Percentiles rank a stretch among this genome's conserved stretches.
Conservation (phyloP, 1,284 basidiomycete genomes). For the Entoloma clypeatum region DNA sequence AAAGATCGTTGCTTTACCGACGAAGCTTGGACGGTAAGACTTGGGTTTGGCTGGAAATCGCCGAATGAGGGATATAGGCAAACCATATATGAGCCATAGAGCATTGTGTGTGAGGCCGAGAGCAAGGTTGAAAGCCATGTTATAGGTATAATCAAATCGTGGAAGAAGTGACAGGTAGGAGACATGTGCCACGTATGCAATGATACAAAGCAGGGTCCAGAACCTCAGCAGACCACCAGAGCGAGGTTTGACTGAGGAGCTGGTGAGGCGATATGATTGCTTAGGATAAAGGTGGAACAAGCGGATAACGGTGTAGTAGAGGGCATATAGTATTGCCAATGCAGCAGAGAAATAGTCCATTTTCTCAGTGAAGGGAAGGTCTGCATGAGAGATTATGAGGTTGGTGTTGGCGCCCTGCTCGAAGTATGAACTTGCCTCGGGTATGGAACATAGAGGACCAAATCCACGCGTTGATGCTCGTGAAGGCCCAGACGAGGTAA, state of each 20-base stretch:
- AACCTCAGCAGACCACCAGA: constrained; percentile 15
- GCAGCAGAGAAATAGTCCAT: constrained; percentile 96
- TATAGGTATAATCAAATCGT: constrained; percentile 94
- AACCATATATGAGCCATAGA: constrained; percentile 80
- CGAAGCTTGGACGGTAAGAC: constrained; percentile 53
- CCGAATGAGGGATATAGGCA: constrained; percentile 50
- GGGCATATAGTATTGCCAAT: constrained; percentile 70
- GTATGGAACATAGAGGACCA: constrained; percentile 94
- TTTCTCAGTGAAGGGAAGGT: constrained; percentile 82
- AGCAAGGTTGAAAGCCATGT: constrained; percentile 82
- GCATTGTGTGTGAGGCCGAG: constrained; percentile 79
- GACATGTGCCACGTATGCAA: constrained; percentile 65
- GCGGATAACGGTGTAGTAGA: constrained; percentile 76
- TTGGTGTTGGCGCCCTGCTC: not conserved
- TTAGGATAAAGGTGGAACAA: constrained; percentile 71
- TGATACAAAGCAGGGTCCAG: constrained; percentile 41
- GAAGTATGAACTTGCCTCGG: constrained; percentile 54
- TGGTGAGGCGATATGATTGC: constrained; percentile 31
- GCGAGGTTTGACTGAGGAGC: constrained; percentile 17
- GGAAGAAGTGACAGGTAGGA: constrained; percentile 75
- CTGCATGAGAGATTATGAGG: constrained; percentile 37
- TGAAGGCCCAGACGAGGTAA: constrained; percentile 65
- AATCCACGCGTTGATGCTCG: constrained; percentile 89
- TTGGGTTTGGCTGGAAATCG: constrained; percentile 53
- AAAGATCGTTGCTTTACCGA: constrained; percentile 54